Evolutionary conservation across 2,329 filamentous ascomycete species (phyloP), one percentile per base, ranked within the genome.

Genomic region (Aureobasidium sp.): DNA sequence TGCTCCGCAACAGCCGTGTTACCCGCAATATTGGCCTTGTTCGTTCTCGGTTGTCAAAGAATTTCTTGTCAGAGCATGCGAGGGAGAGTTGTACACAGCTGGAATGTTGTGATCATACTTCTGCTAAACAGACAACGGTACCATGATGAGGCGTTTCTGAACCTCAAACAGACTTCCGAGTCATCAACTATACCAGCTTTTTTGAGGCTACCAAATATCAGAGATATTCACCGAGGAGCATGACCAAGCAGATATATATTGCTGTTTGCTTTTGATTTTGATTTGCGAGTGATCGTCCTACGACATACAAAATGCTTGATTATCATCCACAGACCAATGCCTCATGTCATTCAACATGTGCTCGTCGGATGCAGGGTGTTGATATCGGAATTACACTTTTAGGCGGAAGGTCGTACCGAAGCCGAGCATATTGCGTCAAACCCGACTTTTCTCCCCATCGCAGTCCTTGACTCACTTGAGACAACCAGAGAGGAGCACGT

Each of bases 351-450:
- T 24, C 44, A 35, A 6, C 14, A 6, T 35, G 44, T 14, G n/a
- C 12, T 37, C 22, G 30, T 11, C 19, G 25, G 16, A 48, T 27
- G 44, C 6, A 37, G n/a, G n/a, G 11, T 22, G 17, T 45, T 22
- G 19, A 37, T 25, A 30, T 48, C 29, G 24, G 24, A 49, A 16
- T 22, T 27, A 49, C 21, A 49, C 32, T 49, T 49, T 30, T 6
- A 49, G 34, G 17, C 44, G 44, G 25, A 35, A 24, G 14, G 19
- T 47, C 42, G 42, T 47, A 48, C 32, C 45, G 45, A 39, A 16
- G 19, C 32, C 45, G 45, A 49, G 22, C 16, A 49, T 24, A 39
- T 49, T 39, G 45, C 45, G 45, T 22, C 45, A 39, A 39, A 48
- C 24, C 45, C 34, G 45, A 49, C 24, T 39, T 49, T 49, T 49